Evolutionary conservation across 1,284 basidiomycete genomes (phyloP).

Genomic region (Tilletia setariae): DNA sequence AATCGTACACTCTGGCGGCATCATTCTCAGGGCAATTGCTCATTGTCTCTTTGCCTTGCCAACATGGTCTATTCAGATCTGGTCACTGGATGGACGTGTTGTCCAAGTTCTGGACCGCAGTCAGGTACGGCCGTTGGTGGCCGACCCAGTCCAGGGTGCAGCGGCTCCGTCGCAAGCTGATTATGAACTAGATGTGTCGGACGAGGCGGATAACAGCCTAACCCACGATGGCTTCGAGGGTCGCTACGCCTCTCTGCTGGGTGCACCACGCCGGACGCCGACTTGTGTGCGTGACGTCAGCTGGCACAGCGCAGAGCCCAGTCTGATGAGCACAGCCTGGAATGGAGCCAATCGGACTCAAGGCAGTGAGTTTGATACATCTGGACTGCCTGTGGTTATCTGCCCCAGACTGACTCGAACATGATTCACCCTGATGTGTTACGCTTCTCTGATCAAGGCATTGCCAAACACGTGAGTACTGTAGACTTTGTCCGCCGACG

Average conservation of each 20-base stretch:
- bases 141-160: conserved; percentile 35
- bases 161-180: conserved; percentile 46
- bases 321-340: conserved; percentile 88
- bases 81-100: conserved; percentile 83
- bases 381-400: conserved; percentile 31
- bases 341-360: conserved; percentile 57
- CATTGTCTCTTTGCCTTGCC: too few species aligned
- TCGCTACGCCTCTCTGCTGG: background rate
- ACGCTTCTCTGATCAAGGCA: conserved; percentile 26
- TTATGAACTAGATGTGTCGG: conserved; percentile 11
- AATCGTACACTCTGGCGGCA: too few species aligned
- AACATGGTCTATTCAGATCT: conserved; percentile 65
- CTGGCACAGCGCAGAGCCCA: conserved; percentile 84
- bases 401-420: conserved; percentile 43
- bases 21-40: too few species aligned
- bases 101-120: conserved; percentile 80
- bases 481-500: background rate
- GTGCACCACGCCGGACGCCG: background rate
- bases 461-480: conserved; percentile 67
- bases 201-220: conserved; percentile 11
- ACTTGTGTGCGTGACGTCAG: conserved; percentile 78
- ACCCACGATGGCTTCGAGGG: conserved; percentile 22
- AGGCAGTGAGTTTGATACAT: conserved; percentile 31
- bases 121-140: conserved; percentile 67
- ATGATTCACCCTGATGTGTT: background rate